Evolutionary conservation across 1,284 basidiomycete genomes (phyloP).

Genomic region (Hemileia vastatrix): DNA sequence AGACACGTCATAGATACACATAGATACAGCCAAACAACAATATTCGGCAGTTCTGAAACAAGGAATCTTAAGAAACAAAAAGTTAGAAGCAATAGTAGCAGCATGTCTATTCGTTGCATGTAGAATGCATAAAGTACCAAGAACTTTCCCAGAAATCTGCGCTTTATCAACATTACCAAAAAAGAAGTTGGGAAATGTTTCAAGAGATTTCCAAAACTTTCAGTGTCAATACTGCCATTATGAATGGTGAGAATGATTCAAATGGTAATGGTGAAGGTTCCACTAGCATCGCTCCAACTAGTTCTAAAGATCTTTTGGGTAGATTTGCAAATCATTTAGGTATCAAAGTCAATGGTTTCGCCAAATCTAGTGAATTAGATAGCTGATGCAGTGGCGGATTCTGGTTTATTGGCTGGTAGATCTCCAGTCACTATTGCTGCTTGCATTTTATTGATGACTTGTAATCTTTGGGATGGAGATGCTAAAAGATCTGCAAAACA

Average conservation of each 20-base stretch:
- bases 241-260: not conserved
- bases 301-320: slow-evolving; percentile 38
- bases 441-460: slow-evolving; percentile 40
- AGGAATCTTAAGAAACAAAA: slow-evolving; percentile 39
- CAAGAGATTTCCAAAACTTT: slow-evolving; percentile 42
- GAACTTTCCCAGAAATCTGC: slow-evolving; percentile 43
- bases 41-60: slow-evolving; percentile 41
- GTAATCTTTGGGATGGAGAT: slow-evolving; percentile 28
- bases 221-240: slow-evolving; percentile 25
- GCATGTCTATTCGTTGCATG: slow-evolving; percentile 44
- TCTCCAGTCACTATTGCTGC: slow-evolving; percentile 43
- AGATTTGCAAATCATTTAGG: slow-evolving; percentile 44
- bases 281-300: slow-evolving; percentile 33
- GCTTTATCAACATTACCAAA: slow-evolving; percentile 39
- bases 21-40: slow-evolving; percentile 47
- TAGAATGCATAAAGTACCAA: slow-evolving; percentile 40
- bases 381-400: slow-evolving; percentile 34
- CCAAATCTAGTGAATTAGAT: slow-evolving; percentile 34
- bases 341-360: slow-evolving; percentile 33
- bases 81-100: slow-evolving; percentile 42
- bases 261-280: not conserved
- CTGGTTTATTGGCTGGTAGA: slow-evolving; percentile 39
- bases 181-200: slow-evolving; percentile 42
- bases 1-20: slow-evolving; percentile 55
- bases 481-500: slow-evolving; percentile 35